Conservation (phyloP, 2,329 filamentous ascomycete species). For the Xylariaceae sp. region DNA sequence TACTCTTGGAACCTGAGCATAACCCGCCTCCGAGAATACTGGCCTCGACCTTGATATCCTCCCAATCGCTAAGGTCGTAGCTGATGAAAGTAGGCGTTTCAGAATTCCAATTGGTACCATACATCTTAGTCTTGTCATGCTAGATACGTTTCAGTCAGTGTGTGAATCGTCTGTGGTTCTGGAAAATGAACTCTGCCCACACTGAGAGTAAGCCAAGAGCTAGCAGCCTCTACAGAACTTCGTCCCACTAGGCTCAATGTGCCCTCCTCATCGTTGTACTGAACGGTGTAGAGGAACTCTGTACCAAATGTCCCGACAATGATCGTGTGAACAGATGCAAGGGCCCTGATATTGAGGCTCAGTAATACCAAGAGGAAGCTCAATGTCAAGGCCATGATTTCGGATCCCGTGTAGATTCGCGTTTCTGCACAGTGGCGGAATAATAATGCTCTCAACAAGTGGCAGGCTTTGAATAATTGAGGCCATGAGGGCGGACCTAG, state of each 20-base stretch:
- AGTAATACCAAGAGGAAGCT: neutral
- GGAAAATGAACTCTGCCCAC: conserved; percentile 16
- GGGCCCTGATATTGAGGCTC: neutral
- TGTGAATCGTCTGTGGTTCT: neutral
- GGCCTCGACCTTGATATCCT: conserved; percentile 17
- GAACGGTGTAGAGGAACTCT: conserved; percentile 27
- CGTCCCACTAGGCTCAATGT: conserved; percentile 22
- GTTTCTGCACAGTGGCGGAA: too few relatives aligned
- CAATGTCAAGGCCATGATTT: neutral
- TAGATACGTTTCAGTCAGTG: conserved; percentile 7
- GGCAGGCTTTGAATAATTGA: too few relatives aligned
- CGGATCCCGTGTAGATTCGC: too few relatives aligned
- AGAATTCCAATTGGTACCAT: conserved; percentile 26
- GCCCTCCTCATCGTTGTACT: conserved; percentile 28
- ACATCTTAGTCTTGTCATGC: conserved; percentile 31
- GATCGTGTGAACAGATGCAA: conserved; percentile 9
- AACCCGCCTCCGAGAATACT: conserved; percentile 14
- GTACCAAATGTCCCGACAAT: conserved; percentile 31
- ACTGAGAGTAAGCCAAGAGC: conserved; percentile 31
- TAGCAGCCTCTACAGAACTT: conserved; percentile 17
- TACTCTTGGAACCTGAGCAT: conserved; percentile 21
- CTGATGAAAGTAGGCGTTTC: conserved; percentile 23
- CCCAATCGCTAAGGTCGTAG: conserved; percentile 24
- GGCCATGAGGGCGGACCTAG: too few relatives aligned
- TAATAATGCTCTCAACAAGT: neutral